Conservation (phyloP, 2,329 filamentous ascomycete genomes). For the Penicillium sp. region DNA sequence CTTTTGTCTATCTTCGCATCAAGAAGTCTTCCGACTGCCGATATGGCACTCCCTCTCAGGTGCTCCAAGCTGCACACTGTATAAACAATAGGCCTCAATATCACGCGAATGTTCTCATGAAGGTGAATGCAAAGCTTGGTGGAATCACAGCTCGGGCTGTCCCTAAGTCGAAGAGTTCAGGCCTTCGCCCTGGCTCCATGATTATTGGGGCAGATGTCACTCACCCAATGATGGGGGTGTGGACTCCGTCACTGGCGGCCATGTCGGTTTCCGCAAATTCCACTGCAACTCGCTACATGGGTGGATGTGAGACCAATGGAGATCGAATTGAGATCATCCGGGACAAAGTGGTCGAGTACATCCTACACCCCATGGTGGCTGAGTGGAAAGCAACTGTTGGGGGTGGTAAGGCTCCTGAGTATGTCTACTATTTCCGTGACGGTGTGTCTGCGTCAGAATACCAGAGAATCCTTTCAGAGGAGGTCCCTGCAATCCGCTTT, state of each 20-base stretch:
- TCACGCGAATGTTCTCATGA: slow-evolving; percentile 89
- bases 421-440: slow-evolving; percentile 86
- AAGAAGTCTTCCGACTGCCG: slow-evolving; percentile 85
- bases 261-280: slow-evolving; percentile 73
- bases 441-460: slow-evolving; percentile 87
- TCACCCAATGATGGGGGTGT: slow-evolving; percentile 62
- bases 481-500: slow-evolving; percentile 44
- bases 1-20: slow-evolving; percentile 67
- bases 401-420: slow-evolving; percentile 51
- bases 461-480: slow-evolving; percentile 65
- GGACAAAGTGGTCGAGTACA: slow-evolving; percentile 53
- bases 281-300: slow-evolving; percentile 65
- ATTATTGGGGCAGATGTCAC: slow-evolving; percentile 88
- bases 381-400: slow-evolving; percentile 55
- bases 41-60: slow-evolving; percentile 74
- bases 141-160: slow-evolving; percentile 58
- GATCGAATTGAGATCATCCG: slow-evolving; percentile 70
- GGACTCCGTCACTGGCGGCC: slow-evolving; percentile 68
- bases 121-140: slow-evolving; percentile 91
- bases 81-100: slow-evolving; percentile 67
- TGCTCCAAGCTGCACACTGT: slow-evolving; percentile 64
- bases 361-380: slow-evolving; percentile 56
- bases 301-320: slow-evolving; percentile 73
- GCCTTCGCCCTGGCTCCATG: slow-evolving; percentile 51
- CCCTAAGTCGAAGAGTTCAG: slow-evolving; percentile 34